Base-by-base conservation (phyloP, 2,329 filamentous ascomycete species). In the Fusarium oxysporum region DNA sequence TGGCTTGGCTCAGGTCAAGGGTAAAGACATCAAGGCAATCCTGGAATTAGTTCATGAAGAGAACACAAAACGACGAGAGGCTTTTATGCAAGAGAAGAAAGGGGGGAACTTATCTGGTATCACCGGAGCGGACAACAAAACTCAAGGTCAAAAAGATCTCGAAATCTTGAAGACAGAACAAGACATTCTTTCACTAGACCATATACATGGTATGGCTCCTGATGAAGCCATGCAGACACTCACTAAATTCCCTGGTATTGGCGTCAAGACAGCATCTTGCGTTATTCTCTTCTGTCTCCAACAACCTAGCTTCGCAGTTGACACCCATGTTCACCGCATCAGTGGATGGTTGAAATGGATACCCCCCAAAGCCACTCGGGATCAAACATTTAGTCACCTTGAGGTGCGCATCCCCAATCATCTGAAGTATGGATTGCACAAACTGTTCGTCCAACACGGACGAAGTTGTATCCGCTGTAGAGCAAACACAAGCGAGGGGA, bases 251-350 rank as follows among this genome's bases (percentile, higher is more conserved):
- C 76, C 76, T 7, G 76, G 76, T 5, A 78, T 78, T 40, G 76
- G 76, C 4, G 76, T 78, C 28, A 78, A 78, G 59, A 78, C 76
- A 38, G 73, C 76, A n/a, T 78, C 76, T 13, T 78, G 76, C 21
- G 76, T 78, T 55, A 78, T 78, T 30, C 55, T 78, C 16, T 78
- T 78, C 53, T 78, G 76, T 21, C 64, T 78, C 21, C 76, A 76
- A 35, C 76, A 78, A 37, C 76, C 76, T 8, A 78, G 76, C 62
- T 78, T 78, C 47, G 76, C 76, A n/a, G 76, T 78, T 30, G 76
- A 78, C 35, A 78, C 76, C 5, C 76, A 78, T 33, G 76, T 78
- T 35, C 75, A 78, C 53, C 76, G 76, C 14, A 70, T 78, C 14
- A 65, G 65, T 23, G 75, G 76, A 17, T 78, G 76, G 76, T 37